Conservation (phyloP, 78 protist species). For the Dictyostelium brefeldianum region DNA sequence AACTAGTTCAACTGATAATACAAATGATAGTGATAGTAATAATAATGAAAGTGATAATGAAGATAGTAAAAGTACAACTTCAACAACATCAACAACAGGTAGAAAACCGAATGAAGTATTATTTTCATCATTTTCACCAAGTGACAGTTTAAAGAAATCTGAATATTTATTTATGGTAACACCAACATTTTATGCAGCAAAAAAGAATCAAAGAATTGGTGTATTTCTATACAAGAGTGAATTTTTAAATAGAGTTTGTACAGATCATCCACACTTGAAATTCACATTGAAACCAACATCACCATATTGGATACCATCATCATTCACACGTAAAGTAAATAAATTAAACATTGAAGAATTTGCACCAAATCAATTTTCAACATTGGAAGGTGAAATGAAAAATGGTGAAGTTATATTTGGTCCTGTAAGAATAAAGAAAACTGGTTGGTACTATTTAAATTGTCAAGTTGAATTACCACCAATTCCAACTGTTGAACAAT, state of each 20-base stretch:
- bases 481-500: slow-evolving; percentile 35
- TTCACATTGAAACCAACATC: slow-evolving; percentile 19
- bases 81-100: background rate
- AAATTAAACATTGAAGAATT: slow-evolving; percentile 41
- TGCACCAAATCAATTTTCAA: slow-evolving; percentile 69
- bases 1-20: background rate
- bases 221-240: slow-evolving; percentile 47
- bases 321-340: slow-evolving; percentile 57
- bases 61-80: background rate
- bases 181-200: slow-evolving; percentile 70
- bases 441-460: slow-evolving; percentile 56
- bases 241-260: background rate
- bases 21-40: background rate
- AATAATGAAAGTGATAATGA: background rate
- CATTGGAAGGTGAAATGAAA: slow-evolving; percentile 20
- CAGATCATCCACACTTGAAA: slow-evolving; percentile 45
- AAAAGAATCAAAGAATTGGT: slow-evolving; percentile 76
- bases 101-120: background rate
- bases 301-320: slow-evolving; percentile 66
- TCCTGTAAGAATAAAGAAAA: slow-evolving; percentile 56
- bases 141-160: background rate
- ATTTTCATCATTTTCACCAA: slow-evolving; percentile 28
- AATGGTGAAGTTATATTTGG: slow-evolving; percentile 72
- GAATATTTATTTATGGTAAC: slow-evolving; percentile 25
- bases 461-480: slow-evolving; percentile 56